Evolutionary conservation across 2,329 filamentous ascomycete species (phyloP).

Genomic region (Pleurostoma richardsiae): DNA sequence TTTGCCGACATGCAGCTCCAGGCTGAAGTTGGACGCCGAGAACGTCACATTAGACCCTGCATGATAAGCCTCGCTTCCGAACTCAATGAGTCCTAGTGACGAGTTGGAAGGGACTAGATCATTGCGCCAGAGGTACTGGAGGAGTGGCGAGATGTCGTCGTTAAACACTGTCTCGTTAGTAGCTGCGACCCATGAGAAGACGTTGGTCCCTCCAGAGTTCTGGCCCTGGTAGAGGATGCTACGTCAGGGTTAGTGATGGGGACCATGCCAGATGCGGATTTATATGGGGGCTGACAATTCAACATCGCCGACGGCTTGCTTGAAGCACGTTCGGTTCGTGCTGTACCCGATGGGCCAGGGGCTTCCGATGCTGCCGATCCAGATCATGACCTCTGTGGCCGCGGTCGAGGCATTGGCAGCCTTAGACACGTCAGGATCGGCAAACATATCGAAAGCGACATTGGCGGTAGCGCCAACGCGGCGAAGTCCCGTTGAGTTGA

Average conservation of each 20-base stretch:
- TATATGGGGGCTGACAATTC: constrained; percentile 19
- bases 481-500: constrained; percentile 15
- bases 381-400: constrained; percentile 26
- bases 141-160: constrained; percentile 21
- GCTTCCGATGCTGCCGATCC: constrained; percentile 20
- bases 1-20: constrained; percentile 14
- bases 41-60: constrained; percentile 22
- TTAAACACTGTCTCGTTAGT: constrained; percentile 17
- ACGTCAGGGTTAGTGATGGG: no score
- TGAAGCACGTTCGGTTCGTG: constrained; percentile 15
- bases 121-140: constrained; percentile 22
- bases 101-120: constrained; percentile 19
- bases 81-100: constrained; percentile 20
- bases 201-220: constrained; percentile 20
- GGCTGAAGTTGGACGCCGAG: constrained; percentile 17
- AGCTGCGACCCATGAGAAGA: constrained; percentile 22
- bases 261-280: neutral
- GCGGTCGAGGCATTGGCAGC: constrained; percentile 18
- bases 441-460: constrained; percentile 26
- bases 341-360: constrained; percentile 19
- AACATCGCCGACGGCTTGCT: constrained; percentile 13
- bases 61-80: constrained; percentile 23
- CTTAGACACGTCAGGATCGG: constrained; percentile 16
- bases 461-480: constrained; percentile 16
- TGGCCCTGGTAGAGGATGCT: constrained; percentile 20